A percentile compares a stretch with the other conserved stretches of the same genome.
Conservation (phyloP, 352 stramenopile species). For the Pythium guiyangense region DNA sequence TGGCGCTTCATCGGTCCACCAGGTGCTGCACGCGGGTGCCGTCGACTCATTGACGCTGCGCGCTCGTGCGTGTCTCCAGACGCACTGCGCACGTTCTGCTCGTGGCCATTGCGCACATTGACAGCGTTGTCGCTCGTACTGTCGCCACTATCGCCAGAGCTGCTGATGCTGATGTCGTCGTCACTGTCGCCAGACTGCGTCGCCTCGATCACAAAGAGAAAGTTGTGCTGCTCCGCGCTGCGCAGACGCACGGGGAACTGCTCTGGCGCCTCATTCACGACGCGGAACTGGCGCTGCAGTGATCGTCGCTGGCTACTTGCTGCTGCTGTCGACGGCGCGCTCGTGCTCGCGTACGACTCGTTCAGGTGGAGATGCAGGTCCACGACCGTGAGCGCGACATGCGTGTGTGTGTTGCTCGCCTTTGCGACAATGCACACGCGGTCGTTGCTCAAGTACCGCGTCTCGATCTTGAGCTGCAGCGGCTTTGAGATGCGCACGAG, state of each 20-base stretch:
- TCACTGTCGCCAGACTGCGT: conserved; percentile 13
- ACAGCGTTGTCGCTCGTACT: background rate
- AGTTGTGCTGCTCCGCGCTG: conserved; percentile 62
- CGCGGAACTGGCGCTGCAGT: conserved; percentile 21
- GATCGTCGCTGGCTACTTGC: background rate
- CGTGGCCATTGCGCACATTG: background rate
- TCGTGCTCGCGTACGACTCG: conserved; percentile 12
- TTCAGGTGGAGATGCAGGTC: conserved; percentile 67
- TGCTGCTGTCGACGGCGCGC: background rate
- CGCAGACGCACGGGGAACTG: conserved; percentile 53
- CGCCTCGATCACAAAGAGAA: conserved; percentile 43
- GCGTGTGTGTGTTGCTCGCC: conserved; percentile 39
- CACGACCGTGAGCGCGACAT: conserved; percentile 36
- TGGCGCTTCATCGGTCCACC: conserved; percentile 8
- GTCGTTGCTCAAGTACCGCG: conserved; percentile 23
- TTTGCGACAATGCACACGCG: conserved; percentile 47
- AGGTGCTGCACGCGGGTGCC: background rate
- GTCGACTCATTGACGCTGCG: conserved; percentile 8
- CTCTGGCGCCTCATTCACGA: conserved; percentile 33
- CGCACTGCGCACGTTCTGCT: background rate
- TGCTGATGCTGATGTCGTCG: background rate
- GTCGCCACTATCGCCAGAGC: background rate
- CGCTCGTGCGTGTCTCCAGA: conserved; percentile 1
- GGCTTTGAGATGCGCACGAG: conserved; percentile 44
- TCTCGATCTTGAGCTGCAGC: conserved; percentile 58